Evolutionary conservation across 176 grass and related monocot genomes (phyloP).

Genomic region (Rhynchospora tenuis): DNA sequence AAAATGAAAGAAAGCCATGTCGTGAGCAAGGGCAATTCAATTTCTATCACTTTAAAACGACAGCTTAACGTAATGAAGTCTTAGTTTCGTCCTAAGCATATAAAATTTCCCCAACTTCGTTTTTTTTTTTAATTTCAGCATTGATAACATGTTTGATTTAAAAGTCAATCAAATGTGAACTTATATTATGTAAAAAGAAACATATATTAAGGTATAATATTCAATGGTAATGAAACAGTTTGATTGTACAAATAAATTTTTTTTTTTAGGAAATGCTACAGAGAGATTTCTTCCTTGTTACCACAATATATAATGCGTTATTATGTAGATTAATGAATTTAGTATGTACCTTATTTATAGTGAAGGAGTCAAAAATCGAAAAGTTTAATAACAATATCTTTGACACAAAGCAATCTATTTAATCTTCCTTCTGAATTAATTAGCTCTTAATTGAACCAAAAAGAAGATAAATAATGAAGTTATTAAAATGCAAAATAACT

Average conservation of each 20-base stretch:
- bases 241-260: background rate
- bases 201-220: background rate
- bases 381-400: too few relatives aligned
- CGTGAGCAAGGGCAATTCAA: background rate
- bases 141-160: background rate
- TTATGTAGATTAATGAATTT: too few relatives aligned
- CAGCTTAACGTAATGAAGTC: background rate
- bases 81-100: conserved; percentile 1
- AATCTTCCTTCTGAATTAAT: too few relatives aligned
- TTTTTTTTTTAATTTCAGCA: background rate
- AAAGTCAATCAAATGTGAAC: background rate
- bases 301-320: too few relatives aligned
- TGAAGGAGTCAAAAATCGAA: too few relatives aligned
- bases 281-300: too few relatives aligned
- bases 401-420: too few relatives aligned
- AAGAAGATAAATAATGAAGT: too few relatives aligned
- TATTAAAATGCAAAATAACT: too few relatives aligned
- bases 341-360: too few relatives aligned
- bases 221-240: background rate
- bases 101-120: background rate
- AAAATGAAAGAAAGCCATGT: background rate
- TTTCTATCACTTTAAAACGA: background rate
- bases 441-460: too few relatives aligned
- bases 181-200: background rate
- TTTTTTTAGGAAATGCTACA: too few relatives aligned